phyloP scores from a whole-genome alignment of 1,284 basidiomycete genomes.

The Schizophyllum commune region DNA sequence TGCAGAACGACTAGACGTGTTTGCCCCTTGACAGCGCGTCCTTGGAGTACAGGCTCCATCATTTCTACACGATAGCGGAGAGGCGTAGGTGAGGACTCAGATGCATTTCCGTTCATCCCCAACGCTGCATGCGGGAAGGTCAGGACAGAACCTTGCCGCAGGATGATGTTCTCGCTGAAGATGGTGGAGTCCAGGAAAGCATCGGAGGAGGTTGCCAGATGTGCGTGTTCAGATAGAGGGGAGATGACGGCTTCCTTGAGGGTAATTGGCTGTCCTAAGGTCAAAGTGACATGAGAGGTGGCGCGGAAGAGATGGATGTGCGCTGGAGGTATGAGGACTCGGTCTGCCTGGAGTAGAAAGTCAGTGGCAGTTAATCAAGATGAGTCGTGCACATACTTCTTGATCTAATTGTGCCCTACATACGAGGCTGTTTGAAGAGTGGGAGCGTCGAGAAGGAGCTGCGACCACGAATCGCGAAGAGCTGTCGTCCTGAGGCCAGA shows the following conservation, averaged over 20 bases:
- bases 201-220: conserved; percentile 25
- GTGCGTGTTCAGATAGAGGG: conserved; percentile 39
- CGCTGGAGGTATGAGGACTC: conserved; percentile 22
- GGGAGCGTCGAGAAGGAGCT: neutral
- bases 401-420: neutral
- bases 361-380: neutral
- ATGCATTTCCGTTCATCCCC: conserved; percentile 12
- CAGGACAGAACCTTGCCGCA: conserved; percentile 43
- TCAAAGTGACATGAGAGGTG: conserved; percentile 16
- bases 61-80: conserved; percentile 39
- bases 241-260: conserved; percentile 38
- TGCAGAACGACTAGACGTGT: conserved; percentile 51
- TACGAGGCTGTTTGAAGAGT: neutral
- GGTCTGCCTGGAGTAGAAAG: conserved; percentile 17
- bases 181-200: conserved; percentile 35
- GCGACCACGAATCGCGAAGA: neutral
- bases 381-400: neutral
- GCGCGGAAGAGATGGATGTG: conserved; percentile 21
- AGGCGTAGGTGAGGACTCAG: conserved; percentile 6
- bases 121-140: conserved; percentile 18
- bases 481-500: neutral
- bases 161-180: conserved; percentile 29
- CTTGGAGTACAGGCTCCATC: conserved; percentile 69
- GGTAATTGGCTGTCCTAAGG: conserved; percentile 12
- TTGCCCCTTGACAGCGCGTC: conserved; percentile 38